These are phyloP conservation scores for Cydonia oblonga DNA, from an alignment of 331 rosid genomes.

Conservation along the genomic window DNA sequence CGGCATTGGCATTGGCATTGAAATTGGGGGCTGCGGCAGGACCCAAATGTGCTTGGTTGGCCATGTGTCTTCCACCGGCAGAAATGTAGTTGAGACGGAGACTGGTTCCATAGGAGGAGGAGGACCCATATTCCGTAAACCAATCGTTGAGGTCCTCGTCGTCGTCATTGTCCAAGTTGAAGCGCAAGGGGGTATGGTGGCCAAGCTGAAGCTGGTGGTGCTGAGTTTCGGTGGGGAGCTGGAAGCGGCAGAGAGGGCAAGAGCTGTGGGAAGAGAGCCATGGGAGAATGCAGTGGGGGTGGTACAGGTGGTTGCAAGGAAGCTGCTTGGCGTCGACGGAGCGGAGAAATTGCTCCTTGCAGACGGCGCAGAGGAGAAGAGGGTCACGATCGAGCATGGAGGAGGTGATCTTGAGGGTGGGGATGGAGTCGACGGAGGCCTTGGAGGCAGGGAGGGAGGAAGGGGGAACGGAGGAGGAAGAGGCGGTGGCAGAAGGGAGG, in stretches of 20 bases:
- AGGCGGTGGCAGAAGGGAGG: neutral
- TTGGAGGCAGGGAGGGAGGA: conserved; percentile 20
- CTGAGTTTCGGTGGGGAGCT: conserved; percentile 23
- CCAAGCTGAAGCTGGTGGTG: neutral
- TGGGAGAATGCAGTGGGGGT: conserved; percentile 37
- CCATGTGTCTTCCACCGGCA: neutral
- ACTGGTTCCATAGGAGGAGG: neutral
- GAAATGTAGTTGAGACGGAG: neutral
- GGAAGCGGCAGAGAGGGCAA: conserved; percentile 39
- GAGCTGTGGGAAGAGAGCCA: conserved; percentile 34
- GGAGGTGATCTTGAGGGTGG: conserved; percentile 13
- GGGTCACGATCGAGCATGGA: conserved; percentile 14
- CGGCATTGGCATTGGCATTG: neutral
- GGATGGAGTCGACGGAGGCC: conserved; percentile 18
- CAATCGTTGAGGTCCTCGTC: neutral
- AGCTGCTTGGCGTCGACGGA: conserved; percentile 34
- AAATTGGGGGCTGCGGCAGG: neutral
- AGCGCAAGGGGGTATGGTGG: neutral
- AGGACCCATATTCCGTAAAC: neutral
- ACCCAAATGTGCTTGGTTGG: neutral
- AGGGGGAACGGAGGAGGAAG: neutral
- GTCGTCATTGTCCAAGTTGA: neutral
- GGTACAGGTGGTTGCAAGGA: conserved; percentile 36
- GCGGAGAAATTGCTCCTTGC: conserved; percentile 24
- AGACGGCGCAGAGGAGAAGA: conserved; percentile 22